Evolutionary conservation across 2,329 filamentous ascomycete genomes (phyloP), one percentile per base, ranked within the genome.

Genomic region (Conoideocrella luteorostrata): DNA sequence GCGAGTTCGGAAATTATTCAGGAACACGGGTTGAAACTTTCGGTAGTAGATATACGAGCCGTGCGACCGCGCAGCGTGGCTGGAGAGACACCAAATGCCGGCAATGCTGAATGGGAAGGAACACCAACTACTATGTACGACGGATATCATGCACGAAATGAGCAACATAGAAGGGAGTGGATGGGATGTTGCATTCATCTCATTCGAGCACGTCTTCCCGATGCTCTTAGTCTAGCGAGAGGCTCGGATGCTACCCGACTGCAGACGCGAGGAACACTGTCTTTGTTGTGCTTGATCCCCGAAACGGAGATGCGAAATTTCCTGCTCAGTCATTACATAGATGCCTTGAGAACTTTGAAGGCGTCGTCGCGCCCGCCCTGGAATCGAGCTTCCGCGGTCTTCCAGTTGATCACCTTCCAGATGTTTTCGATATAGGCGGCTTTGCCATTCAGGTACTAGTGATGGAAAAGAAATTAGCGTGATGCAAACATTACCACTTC

Each of bases 391-490:
- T 86, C 83, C 2, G 79, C 76, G 5, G 74, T 80, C 65, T 82
- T 78, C 86, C 85, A 89, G 67, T 88, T 88, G 57, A 89, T 79
- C 24, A 89, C 77, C 26, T 80, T 80, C 85, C 84, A 89, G 53
- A 88, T 85, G 49, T 84, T 84, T 48, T 85, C 77, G 6, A 88
- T 75, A 54, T 90, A 90, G 0, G 79, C 78, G 1, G 80, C 82
- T 64, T 88, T 88, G 47, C 80, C 79, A 55, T 89, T 89, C 46
- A 84, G 70, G 54, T 88, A 90, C 77, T 86, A 71, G n/a, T n/a
- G n/a, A n/a, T n/a, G n/a, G n/a, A n/a, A n/a, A n/a, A n/a, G n/a
- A n/a, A n/a, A n/a, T n/a, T n/a, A n/a, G n/a, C n/a, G n/a, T n/a
- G n/a, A n/a, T n/a, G n/a, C n/a, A n/a, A n/a, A n/a, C n/a, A n/a